A percentile compares a stretch with the other conserved stretches of the same genome.
Conservation (phyloP, 306 rosid genomes). For the Ormosia semicastrata region DNA sequence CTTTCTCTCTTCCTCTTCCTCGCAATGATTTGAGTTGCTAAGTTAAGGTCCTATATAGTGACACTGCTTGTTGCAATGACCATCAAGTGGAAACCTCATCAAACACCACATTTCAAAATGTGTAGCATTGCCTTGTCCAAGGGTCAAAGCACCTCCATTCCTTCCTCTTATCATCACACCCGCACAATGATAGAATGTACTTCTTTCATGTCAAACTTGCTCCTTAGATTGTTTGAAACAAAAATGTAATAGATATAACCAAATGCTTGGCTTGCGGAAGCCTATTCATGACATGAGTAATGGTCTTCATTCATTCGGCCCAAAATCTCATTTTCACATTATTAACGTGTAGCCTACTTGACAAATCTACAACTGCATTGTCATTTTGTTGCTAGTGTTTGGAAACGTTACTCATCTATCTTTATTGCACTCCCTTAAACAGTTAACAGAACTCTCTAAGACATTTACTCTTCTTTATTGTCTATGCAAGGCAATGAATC, state of each 20-base stretch:
- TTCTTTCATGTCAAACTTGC: background rate
- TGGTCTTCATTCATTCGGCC: background rate
- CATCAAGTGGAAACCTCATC: conserved; percentile 19
- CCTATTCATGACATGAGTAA: background rate
- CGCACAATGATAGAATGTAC: background rate
- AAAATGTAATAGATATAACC: background rate
- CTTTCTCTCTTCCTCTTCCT: background rate
- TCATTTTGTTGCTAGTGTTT: background rate
- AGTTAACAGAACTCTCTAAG: too few relatives aligned
- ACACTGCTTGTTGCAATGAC: conserved; percentile 10
- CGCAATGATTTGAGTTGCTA: too few relatives aligned
- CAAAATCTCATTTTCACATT: background rate
- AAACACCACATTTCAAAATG: background rate
- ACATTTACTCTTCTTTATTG: too few relatives aligned
- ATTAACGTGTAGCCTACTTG: background rate
- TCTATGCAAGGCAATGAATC: conserved; percentile 2
- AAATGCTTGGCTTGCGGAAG: background rate
- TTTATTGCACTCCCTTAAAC: background rate
- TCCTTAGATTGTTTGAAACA: background rate
- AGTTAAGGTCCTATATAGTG: conserved; percentile 7
- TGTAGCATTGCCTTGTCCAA: background rate
- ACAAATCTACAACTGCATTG: background rate
- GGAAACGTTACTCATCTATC: background rate
- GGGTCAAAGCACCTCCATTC: background rate
- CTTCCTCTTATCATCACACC: background rate